A percentile compares a stretch with the other conserved stretches of the same genome.
These are phyloP conservation scores for Daedalea quercina DNA, from an alignment of 768 basidiomycete species.

Conservation along the genomic window DNA sequence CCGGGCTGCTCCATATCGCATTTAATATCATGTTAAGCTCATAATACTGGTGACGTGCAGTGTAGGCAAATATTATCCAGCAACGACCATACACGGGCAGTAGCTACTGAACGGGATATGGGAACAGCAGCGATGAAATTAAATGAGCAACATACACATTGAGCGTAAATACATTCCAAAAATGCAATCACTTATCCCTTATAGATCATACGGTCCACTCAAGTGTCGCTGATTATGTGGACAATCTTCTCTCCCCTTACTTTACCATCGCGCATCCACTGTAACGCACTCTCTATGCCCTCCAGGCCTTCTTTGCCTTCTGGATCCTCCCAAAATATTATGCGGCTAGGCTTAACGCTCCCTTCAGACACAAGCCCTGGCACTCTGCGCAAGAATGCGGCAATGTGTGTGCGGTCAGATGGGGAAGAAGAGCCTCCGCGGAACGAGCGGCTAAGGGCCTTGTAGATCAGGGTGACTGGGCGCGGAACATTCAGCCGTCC, in stretches of 20 bases:
- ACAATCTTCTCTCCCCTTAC: constrained; percentile 18
- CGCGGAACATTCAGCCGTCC: not conserved
- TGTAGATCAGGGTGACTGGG: constrained; percentile 4
- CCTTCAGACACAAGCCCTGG: constrained; percentile 8
- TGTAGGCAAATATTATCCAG: too few species aligned
- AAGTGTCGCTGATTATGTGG: constrained; percentile 7
- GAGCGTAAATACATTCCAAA: too few species aligned
- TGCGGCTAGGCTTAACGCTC: constrained; percentile 13
- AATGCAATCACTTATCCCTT: too few species aligned
- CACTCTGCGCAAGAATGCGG: constrained; percentile 7
- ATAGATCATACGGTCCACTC: too few species aligned
- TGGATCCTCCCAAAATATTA: constrained; percentile 7
- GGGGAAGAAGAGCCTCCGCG: constrained; percentile 1
- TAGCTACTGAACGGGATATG: too few species aligned
- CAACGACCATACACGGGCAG: too few species aligned
- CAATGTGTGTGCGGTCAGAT: constrained; percentile 6
- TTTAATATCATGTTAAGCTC: too few species aligned
- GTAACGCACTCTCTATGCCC: constrained; percentile 9
- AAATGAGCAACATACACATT: too few species aligned
- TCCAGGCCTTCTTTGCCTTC: constrained; percentile 5
- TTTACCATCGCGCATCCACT: constrained; percentile 19
- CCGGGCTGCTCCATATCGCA: too few species aligned
- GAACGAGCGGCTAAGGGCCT: not conserved
- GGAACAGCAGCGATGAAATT: too few species aligned
- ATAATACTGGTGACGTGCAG: too few species aligned